Evolutionary conservation across 2,329 filamentous ascomycete species (phyloP).

Genomic region (Trematosphaeria pertusa): DNA sequence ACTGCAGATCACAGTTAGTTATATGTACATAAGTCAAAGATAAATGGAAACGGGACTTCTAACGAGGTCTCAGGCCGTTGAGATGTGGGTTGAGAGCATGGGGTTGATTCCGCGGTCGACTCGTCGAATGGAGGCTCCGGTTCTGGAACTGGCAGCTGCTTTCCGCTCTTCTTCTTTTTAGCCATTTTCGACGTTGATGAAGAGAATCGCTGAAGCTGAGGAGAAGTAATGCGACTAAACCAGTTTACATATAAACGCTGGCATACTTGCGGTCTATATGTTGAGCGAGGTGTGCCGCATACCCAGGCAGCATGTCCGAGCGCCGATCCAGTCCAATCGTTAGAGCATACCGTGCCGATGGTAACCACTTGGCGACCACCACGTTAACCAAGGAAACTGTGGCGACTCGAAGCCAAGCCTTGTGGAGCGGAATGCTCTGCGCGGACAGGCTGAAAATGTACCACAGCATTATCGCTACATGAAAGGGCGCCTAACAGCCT

Average conservation of each 20-base stretch:
- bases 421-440: too few relatives aligned
- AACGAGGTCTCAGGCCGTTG: constrained; percentile 8
- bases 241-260: background rate
- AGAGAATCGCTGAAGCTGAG: too few relatives aligned
- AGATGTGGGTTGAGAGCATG: background rate
- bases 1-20: constrained; percentile 10
- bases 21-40: background rate
- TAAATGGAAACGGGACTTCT: constrained; percentile 1
- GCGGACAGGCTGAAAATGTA: too few relatives aligned
- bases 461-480: too few relatives aligned
- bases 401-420: too few relatives aligned
- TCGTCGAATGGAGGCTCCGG: background rate
- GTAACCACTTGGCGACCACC: constrained; percentile 2
- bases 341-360: background rate
- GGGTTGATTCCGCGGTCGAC: background rate
- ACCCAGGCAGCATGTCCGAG: background rate
- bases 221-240: background rate
- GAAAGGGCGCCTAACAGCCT: too few relatives aligned
- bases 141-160: background rate
- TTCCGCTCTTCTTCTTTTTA: constrained; percentile 4
- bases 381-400: constrained; percentile 2
- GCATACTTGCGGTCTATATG: background rate
- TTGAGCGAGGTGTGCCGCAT: background rate
- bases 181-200: background rate
- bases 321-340: background rate